Base-by-base conservation (phyloP, 805 yeast species). In the Sporopachydermia lactativora region DNA sequence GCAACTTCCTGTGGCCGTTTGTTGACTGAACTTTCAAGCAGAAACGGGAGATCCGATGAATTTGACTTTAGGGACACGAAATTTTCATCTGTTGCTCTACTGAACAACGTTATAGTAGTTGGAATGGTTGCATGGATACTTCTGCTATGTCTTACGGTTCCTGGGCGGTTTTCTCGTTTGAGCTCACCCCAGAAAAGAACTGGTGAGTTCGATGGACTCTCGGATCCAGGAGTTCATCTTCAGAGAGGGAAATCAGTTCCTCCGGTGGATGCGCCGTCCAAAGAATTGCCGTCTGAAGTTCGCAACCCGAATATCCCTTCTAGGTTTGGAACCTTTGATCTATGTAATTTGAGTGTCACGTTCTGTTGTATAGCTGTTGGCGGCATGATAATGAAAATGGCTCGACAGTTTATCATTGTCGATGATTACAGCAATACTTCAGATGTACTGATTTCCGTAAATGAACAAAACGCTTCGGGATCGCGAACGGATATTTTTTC, bases 51-150 rank as follows among this genome's bases (percentile, higher is more conserved):
- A n/a, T n/a, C n/a, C n/a, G n/a, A n/a, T n/a, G n/a, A n/a, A n/a
- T n/a, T n/a, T n/a, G n/a, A n/a, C n/a, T n/a, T n/a, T n/a, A n/a
- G n/a, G n/a, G n/a, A n/a, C n/a, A n/a, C n/a, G n/a, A n/a, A n/a
- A n/a, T n/a, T n/a, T n/a, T n/a, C n/a, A 35, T 11, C n/a, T 13
- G 16, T 35, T 35, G 16, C 37, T 15, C 15, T 35, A 19, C 36
- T 19, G 24, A 15, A 38, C 15, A 18, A 17, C 38, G 13, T 34
- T 28, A 31, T 16, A 17, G 41, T 14, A 11, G 16, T 31, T 31
- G 41, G 35, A 37, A 39, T 13, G 31, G 31, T 24, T 8, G 31
- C 31, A 8, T 24, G 31, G 31, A 24, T 24, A 8, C 31, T 24
- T 8, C n/a, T 24, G n/a, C 8, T 24, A 24, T 24, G 31, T 24